Base-by-base conservation (phyloP, 2,329 filamentous ascomycete genomes). In the Phaeoacremonium minimum region DNA sequence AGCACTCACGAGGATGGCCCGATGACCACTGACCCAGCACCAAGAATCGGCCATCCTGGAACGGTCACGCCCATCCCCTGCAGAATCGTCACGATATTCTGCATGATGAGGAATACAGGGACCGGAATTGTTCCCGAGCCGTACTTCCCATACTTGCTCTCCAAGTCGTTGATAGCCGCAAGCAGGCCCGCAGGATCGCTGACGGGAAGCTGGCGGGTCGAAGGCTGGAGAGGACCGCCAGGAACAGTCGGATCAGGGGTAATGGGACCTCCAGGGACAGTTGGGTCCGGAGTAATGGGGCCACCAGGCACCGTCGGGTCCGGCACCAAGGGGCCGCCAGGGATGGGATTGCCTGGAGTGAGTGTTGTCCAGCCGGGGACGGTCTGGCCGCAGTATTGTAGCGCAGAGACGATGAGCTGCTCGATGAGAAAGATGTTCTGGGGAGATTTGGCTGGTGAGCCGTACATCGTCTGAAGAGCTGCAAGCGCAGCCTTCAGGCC, bases 311-410 rank as follows among this genome's bases (percentile, higher is more conserved):
- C 29, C 5, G 48, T 47, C 4, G 46, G 47, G 7, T 52, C 47
- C 5, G 60, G 58, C 11, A 48, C 43, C 26, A 62, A 42, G 31
- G 54, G 48, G 2, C 54, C 57, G 19, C 56, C 56, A 7, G 57
- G 53, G 37, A 55, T 35, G 17, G 49, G 36, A 16, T 41, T 43
- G 31, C 45, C 49, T 14, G 51, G 52, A 7, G 46, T 41, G 30
- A 52, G 17, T 26, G 39, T 41, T 9, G 46, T 42, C 47, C 50
- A 51, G 37, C 50, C 50, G 12, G 34, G n/a, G 32, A 49, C 42
- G 16, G 35, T 18, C 55, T 46, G 38, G 30, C 42, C 42, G 40
- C 48, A 50, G 28, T 46, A 22, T 35, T 46, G 40, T 18, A 54
- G 46, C 26, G 46, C 45, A 7, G 46, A 35, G 41, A 48, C 50